phyloP scores from a whole-genome alignment of 2,329 filamentous ascomycete species.

The Rhynchosporium agropyri region DNA sequence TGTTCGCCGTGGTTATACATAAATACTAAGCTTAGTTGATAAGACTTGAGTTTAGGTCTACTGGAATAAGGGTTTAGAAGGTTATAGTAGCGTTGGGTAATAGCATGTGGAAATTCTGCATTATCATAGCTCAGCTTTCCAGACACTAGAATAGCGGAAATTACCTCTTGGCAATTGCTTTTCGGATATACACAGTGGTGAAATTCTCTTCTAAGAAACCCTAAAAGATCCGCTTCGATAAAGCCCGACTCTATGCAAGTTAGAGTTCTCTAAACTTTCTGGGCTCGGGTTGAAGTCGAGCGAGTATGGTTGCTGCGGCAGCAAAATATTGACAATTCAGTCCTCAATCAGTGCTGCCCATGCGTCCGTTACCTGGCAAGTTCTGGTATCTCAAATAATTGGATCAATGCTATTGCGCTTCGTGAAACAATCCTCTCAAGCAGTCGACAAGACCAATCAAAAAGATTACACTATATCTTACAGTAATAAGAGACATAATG shows the following conservation, averaged over 20 bases:
- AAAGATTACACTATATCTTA: too few species aligned
- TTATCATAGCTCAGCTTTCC: slow-evolving; percentile 13
- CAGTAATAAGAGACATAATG: too few species aligned
- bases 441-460: too few species aligned
- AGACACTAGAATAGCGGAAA: slow-evolving; percentile 21
- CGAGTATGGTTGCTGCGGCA: too few species aligned
- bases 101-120: slow-evolving; percentile 23
- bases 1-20: slow-evolving; percentile 5
- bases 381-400: too few species aligned
- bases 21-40: slow-evolving; percentile 1
- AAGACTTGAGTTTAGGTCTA: slow-evolving; percentile 19
- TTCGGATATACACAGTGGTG: slow-evolving; percentile 21
- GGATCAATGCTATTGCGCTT: too few species aligned
- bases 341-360: too few species aligned
- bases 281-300: slow-evolving; percentile 15
- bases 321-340: too few species aligned
- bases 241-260: slow-evolving; percentile 21
- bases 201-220: slow-evolving; percentile 23
- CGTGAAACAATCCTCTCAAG: too few species aligned
- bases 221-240: too few species aligned
- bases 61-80: slow-evolving; percentile 23
- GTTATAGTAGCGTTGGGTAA: slow-evolving; percentile 17
- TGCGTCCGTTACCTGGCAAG: too few species aligned
- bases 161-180: slow-evolving; percentile 22
- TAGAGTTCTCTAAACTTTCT: slow-evolving; percentile 21